Evolutionary conservation across 1,139 yeast species (phyloP).

Genomic region (Saccharomyces pastorianus): DNA sequence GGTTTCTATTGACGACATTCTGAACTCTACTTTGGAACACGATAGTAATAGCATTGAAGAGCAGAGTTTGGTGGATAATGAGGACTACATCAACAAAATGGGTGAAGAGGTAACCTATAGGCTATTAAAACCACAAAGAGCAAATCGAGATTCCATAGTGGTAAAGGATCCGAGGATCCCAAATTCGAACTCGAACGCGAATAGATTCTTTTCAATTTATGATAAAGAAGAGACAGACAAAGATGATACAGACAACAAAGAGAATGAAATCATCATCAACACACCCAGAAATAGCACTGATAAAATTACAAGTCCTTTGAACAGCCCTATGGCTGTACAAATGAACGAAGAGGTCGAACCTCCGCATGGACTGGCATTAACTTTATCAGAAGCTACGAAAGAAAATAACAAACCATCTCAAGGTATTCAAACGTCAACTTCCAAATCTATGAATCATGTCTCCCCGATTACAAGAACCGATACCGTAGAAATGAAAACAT

Average conservation of each 20-base stretch:
- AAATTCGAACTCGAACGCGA: constrained; percentile 2
- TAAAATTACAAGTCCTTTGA: constrained; percentile 5
- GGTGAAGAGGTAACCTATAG: not conserved
- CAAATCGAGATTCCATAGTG: not conserved
- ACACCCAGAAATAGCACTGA: constrained; percentile 3
- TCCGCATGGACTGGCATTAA: not conserved
- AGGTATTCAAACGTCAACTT: not conserved
- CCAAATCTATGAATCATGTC: not conserved
- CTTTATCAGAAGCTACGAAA: not conserved
- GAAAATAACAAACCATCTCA: not conserved
- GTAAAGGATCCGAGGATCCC: not conserved
- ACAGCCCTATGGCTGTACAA: constrained; percentile 8
- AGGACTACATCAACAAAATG: not conserved
- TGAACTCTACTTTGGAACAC: constrained; percentile 25
- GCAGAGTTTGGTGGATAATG: not conserved
- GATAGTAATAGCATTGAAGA: constrained; percentile 14
- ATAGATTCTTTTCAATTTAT: not conserved
- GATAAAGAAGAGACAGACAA: not conserved
- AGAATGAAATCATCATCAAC: not conserved
- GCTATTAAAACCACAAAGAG: not conserved
- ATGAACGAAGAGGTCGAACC: not conserved
- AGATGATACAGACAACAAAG: not conserved
- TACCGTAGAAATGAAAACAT: not conserved
- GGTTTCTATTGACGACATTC: constrained; percentile 25
- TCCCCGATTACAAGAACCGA: not conserved